phyloP scores from a whole-genome alignment of 148 eudicot species.

The Rhododendron griersonianum region DNA sequence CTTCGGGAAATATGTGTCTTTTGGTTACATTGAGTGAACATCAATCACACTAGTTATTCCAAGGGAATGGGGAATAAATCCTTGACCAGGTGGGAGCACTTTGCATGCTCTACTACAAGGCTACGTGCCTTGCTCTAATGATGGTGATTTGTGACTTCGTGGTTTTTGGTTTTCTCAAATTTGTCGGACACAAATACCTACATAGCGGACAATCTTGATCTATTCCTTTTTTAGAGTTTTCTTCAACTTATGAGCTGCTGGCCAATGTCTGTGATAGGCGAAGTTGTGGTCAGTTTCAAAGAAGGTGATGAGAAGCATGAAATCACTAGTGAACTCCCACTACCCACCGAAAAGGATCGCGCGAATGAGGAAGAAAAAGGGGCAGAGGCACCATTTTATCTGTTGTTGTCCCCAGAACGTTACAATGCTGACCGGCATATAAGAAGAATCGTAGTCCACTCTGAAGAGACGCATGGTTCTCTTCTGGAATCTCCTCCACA shows the following conservation, averaged over 20 bases:
- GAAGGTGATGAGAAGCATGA: slow-evolving; percentile 6
- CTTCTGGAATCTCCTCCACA: slow-evolving; percentile 16
- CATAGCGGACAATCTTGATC: background rate
- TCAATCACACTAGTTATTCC: background rate
- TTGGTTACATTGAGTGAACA: background rate
- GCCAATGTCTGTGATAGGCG: slow-evolving; percentile 7
- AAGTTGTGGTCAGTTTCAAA: background rate
- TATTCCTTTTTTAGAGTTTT: background rate
- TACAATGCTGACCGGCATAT: slow-evolving; percentile 4
- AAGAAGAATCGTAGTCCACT: slow-evolving; percentile 10
- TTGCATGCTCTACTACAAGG: background rate
- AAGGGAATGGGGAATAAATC: background rate
- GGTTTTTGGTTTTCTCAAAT: background rate
- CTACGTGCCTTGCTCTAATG: background rate
- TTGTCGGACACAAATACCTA: background rate
- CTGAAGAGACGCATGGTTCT: slow-evolving; percentile 12
- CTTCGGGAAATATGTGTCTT: no score
- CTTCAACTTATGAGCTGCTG: background rate
- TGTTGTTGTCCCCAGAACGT: slow-evolving; percentile 6
- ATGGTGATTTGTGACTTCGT: background rate
- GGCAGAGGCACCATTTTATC: slow-evolving; percentile 12
- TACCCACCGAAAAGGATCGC: background rate
- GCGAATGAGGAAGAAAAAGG: slow-evolving; percentile 15
- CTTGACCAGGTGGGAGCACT: background rate
- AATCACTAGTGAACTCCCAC: background rate